phyloP scores from a whole-genome alignment of 805 yeast species.

The Starmerella cellae region DNA sequence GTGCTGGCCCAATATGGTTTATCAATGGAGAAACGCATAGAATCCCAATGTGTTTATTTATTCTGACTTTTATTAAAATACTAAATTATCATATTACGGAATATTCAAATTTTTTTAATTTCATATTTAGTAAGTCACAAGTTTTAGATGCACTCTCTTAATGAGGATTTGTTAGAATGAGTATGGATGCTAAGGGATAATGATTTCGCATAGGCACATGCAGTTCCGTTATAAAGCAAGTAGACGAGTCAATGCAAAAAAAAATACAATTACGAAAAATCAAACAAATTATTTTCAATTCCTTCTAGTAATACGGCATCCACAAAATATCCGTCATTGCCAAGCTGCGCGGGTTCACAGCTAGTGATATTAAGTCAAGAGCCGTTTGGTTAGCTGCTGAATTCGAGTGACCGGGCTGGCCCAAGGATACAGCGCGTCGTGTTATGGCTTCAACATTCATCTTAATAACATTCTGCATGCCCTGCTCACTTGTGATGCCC shows the following conservation, averaged over 20 bases:
- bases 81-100: too few relatives aligned
- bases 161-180: too few relatives aligned
- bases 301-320: conserved; percentile 89
- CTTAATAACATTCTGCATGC: conserved; percentile 71
- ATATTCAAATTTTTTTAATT: too few relatives aligned
- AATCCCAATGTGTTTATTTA: background rate
- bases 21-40: conserved; percentile 11
- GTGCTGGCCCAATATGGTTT: conserved; percentile 16
- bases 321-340: conserved; percentile 85
- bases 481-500: conserved; percentile 61
- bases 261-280: background rate
- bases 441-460: conserved; percentile 76
- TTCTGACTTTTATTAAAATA: too few relatives aligned
- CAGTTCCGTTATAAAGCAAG: background rate
- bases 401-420: conserved; percentile 44
- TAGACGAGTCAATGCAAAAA: background rate
- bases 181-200: too few relatives aligned
- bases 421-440: conserved; percentile 64
- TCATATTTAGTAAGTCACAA: too few relatives aligned
- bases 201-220: too few relatives aligned
- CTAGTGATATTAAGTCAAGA: conserved; percentile 80
- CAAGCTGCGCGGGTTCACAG: conserved; percentile 85
- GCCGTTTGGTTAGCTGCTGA: conserved; percentile 79
- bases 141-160: too few relatives aligned
- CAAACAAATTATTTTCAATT: too few relatives aligned